Conservation (phyloP, 176 grass and related monocot species). For the Rhynchospora pubera region DNA sequence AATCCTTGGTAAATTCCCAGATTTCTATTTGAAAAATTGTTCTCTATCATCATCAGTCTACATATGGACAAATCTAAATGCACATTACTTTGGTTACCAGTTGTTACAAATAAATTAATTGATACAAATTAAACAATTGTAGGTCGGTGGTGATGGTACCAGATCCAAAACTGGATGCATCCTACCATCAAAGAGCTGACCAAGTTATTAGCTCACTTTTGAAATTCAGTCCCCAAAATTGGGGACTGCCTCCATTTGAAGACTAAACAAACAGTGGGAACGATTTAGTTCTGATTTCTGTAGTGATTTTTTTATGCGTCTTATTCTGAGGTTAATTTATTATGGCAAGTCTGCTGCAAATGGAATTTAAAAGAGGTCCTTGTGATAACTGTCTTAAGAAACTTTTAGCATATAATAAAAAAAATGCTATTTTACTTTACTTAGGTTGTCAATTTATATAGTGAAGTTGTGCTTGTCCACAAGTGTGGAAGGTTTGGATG, state of each 20-base stretch:
- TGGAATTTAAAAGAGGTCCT: background rate
- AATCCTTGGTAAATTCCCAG: background rate
- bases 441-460: background rate
- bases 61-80: background rate
- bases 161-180: conserved; percentile 56
- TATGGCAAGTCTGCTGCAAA: background rate
- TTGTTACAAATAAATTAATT: background rate
- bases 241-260: conserved; percentile 66
- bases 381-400: background rate
- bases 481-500: background rate
- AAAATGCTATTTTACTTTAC: background rate
- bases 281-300: background rate
- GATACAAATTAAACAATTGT: background rate
- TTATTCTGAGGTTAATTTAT: background rate
- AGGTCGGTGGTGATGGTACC: conserved; percentile 79
- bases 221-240: conserved; percentile 56
- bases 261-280: conserved; percentile 21
- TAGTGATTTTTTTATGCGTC: background rate
- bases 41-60: too few relatives aligned
- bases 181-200: conserved; percentile 65
- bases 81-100: background rate
- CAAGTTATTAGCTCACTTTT: conserved; percentile 62
- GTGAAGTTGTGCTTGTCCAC: background rate
- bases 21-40: background rate
- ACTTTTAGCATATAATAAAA: background rate